Evolutionary conservation across 768 basidiomycete genomes (phyloP).

Genomic region (Lactifluus volemus): DNA sequence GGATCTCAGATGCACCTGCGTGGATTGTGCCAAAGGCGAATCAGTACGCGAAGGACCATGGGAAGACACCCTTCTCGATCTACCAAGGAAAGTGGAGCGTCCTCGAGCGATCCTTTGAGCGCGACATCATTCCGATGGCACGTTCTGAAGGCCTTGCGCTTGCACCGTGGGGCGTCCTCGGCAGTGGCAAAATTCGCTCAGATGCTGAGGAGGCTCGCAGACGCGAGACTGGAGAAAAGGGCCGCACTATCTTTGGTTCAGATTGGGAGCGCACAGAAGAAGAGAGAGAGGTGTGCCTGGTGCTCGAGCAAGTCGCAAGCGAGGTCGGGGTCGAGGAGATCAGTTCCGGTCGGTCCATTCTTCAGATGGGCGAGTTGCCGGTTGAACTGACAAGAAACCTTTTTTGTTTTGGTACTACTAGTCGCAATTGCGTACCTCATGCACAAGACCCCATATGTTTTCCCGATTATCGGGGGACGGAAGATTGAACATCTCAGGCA

Average conservation of each 20-base stretch:
- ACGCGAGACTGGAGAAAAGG: slow-evolving; percentile 28
- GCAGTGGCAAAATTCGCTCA: too few relatives aligned
- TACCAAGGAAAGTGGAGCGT: not conserved
- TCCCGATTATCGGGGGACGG: too few relatives aligned
- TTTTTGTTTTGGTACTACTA: slow-evolving; percentile 10
- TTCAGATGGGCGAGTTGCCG: not conserved
- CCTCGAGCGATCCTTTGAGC: slow-evolving; percentile 31
- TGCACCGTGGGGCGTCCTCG: too few relatives aligned
- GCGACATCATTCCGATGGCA: slow-evolving; percentile 28
- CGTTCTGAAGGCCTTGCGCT: too few relatives aligned
- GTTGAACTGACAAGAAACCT: not conserved
- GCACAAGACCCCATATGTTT: slow-evolving; percentile 29
- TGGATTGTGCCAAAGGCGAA: slow-evolving; percentile 29
- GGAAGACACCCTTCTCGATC: too few relatives aligned
- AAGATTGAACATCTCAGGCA: too few relatives aligned
- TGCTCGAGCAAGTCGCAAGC: slow-evolving; percentile 37
- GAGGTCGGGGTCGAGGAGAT: slow-evolving; percentile 26
- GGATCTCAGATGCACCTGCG: slow-evolving; percentile 26
- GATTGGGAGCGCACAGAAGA: slow-evolving; percentile 14
- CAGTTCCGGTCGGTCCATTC: slow-evolving; percentile 32
- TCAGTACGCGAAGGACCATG: too few relatives aligned
- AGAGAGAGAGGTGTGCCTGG: slow-evolving; percentile 10
- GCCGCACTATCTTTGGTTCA: slow-evolving; percentile 22
- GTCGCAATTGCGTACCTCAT: slow-evolving; percentile 48
- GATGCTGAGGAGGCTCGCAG: slow-evolving; percentile 14